Percentiles rank a stretch among this genome's conserved stretches.
Conservation (phyloP, 352 stramenopile genomes). For the Globisporangium okanoganense region DNA sequence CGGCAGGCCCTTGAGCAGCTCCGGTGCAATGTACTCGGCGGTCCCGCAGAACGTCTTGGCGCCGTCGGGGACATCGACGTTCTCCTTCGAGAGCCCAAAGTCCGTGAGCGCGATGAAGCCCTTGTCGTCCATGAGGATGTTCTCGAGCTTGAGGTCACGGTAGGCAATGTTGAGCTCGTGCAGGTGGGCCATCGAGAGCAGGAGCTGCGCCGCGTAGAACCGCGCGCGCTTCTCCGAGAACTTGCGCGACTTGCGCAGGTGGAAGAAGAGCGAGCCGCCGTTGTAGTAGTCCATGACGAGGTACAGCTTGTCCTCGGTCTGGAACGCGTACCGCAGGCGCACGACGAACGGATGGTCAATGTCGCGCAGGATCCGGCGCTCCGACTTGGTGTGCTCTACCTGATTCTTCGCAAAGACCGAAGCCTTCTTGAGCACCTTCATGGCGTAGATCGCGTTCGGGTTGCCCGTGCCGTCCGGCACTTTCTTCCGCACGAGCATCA, state of each 20-base stretch:
- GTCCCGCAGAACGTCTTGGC: constrained; percentile 93
- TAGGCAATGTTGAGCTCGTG: constrained; percentile 93
- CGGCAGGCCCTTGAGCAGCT: constrained; percentile 85
- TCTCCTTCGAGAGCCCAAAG: constrained; percentile 92
- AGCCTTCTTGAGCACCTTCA: constrained; percentile 93
- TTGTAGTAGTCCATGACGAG: constrained; percentile 94
- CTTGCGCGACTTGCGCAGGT: constrained; percentile 87
- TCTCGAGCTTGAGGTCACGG: constrained; percentile 94
- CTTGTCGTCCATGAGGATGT: constrained; percentile 93
- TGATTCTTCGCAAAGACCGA: constrained; percentile 92
- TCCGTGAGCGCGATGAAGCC: constrained; percentile 92
- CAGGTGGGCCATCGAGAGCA: constrained; percentile 91
- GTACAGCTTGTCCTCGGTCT: constrained; percentile 92
- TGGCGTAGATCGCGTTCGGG: constrained; percentile 87
- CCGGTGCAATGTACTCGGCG: constrained; percentile 91
- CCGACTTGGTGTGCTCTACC: constrained; percentile 91
- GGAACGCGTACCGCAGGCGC: constrained; percentile 91
- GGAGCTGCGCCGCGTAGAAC: constrained; percentile 90
- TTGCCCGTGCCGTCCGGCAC: constrained; percentile 56
- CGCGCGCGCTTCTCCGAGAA: constrained; percentile 86
- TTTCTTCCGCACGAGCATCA: constrained; percentile 94
- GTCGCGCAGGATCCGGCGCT: constrained; percentile 87
- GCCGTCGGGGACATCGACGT: constrained; percentile 82
- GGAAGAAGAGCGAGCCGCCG: constrained; percentile 90
- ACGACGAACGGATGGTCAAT: constrained; percentile 93